Evolutionary conservation across 2,329 filamentous ascomycete species (phyloP), one percentile per base, ranked within the genome.

Genomic region (Stagonosporopsis vannaccii): DNA sequence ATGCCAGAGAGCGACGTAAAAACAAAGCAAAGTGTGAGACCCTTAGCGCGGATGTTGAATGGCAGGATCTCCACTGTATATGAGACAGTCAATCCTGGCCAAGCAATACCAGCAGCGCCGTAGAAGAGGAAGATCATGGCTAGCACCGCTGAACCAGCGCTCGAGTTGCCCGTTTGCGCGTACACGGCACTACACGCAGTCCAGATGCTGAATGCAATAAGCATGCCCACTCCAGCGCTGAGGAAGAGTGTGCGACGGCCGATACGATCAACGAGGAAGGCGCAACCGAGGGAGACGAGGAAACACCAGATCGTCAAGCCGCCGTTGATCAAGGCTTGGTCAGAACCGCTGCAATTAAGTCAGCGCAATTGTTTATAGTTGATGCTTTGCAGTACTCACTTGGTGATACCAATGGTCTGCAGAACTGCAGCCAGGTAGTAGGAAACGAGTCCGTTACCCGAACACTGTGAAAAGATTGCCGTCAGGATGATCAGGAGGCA

Each of bases 271-370:
- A 73, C 68, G 25, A 72, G 66, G 36, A 74, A 72, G 7, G 65
- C 61, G 20, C 58, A 61, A 15, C 69, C 69, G 12, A 75, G 60
- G 11, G 86, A 85, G 6, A 84, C 80, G 40, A 88, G 80, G 6
- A 82, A 82, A 51, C 85, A 85, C 61, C 86, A 85, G 62, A 87
- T 87, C 70, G 87, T 87, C 63, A 88, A 81, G 50, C 70, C 65
- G 39, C 76, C 76, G 53, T 80, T 80, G 64, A 81, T 79, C 30
- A 77, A 60, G 2, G 77, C 70, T 61, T 79, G 76, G 13, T 70
- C 73, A 53, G 41, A 77, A 59, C 25, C 76, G 20, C 57, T 60
- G 6, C 25, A 23, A 11, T 13, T 1, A 5, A 17, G 45, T 49
- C 17, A 55, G 45, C 32, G 1, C 15, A 11, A 26, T 32, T 11